Evolutionary conservation across 1,284 basidiomycete genomes (phyloP).

Genomic region (Abortiporus biennis): DNA sequence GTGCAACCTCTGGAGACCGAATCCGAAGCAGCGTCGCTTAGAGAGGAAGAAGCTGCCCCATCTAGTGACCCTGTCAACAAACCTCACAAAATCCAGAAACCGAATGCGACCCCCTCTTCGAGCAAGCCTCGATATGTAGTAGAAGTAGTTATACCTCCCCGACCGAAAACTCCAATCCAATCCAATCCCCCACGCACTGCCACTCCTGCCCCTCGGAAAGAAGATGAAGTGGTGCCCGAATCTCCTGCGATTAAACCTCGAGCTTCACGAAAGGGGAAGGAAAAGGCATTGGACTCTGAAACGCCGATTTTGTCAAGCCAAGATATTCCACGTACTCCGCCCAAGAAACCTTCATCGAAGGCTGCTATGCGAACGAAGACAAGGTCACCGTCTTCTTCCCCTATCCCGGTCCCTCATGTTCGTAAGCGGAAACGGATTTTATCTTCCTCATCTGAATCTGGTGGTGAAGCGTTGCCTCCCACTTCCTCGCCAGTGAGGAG

Average conservation of each 20-base stretch:
- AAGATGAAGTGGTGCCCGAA: no score
- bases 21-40: neutral
- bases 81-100: neutral
- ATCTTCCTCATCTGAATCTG: neutral
- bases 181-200: neutral
- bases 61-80: no score
- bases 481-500: no score
- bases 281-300: conserved; percentile 12
- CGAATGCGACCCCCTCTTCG: conserved; percentile 2
- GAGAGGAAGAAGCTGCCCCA: neutral
- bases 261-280: conserved; percentile 10
- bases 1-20: no score
- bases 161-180: neutral
- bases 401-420: neutral
- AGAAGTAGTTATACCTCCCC: conserved; percentile 10
- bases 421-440: neutral
- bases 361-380: neutral
- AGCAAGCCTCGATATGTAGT: conserved; percentile 1
- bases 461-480: no score
- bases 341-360: neutral
- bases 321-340: neutral
- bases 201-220: neutral
- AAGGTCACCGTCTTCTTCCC: neutral
- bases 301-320: neutral
- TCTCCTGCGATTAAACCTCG: neutral